Conservation (phyloP, 768 basidiomycete species). For the Phylloporus arenicola region DNA sequence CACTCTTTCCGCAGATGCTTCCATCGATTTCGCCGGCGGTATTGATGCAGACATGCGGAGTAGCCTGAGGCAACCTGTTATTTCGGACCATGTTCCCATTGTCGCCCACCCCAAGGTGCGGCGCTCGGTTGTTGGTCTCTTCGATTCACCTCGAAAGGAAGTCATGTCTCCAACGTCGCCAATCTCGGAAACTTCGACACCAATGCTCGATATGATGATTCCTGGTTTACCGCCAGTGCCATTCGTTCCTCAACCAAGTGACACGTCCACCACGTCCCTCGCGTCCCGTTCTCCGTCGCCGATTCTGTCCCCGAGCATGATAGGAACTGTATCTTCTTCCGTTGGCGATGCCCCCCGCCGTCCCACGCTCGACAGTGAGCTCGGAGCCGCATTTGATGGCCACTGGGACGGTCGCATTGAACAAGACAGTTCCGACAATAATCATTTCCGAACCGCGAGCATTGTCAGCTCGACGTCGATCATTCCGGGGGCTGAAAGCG, state of each 20-base stretch:
- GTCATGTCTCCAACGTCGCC: constrained; percentile 7
- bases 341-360: constrained; percentile 10
- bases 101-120: constrained; percentile 29
- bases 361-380: constrained; percentile 50
- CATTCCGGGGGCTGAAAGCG: constrained; percentile 23
- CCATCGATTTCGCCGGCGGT: constrained; percentile 16
- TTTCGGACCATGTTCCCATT: constrained; percentile 16
- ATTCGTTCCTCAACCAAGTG: constrained; percentile 31
- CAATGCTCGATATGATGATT: constrained; percentile 29
- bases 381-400: constrained; percentile 45
- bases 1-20: constrained; percentile 18
- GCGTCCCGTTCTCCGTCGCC: constrained; percentile 23
- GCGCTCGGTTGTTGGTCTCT: constrained; percentile 60
- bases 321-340: constrained; percentile 5
- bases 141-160: constrained; percentile 35
- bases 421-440: constrained; percentile 27
- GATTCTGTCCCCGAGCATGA: background rate
- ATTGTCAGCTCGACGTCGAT: constrained; percentile 46
- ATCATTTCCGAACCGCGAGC: constrained; percentile 51
- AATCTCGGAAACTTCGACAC: constrained; percentile 14
- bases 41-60: constrained; percentile 23
- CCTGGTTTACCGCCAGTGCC: constrained; percentile 30
- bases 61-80: constrained; percentile 16
- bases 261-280: constrained; percentile 14
- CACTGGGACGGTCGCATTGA: constrained; percentile 12